Conservation (phyloP, 116 monocot species). For the Zostera marina region DNA sequence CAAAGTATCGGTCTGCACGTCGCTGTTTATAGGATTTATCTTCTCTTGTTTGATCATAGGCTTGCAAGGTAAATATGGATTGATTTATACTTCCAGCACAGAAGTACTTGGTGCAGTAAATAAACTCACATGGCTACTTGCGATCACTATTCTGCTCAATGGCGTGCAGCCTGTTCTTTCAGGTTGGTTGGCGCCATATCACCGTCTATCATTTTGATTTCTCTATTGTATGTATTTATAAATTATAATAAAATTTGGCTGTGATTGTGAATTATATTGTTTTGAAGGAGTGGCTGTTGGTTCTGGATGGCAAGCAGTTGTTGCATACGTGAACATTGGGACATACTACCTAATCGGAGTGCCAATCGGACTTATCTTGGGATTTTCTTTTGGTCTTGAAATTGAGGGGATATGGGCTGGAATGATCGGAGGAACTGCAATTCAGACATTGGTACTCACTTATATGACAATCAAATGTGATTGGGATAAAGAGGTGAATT, state of each 20-base stretch:
- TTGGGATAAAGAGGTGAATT: too few species aligned
- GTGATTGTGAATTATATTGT: too few species aligned
- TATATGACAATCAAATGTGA: slow-evolving; percentile 18
- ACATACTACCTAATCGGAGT: slow-evolving; percentile 33
- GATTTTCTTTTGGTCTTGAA: slow-evolving; percentile 41
- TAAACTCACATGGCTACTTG: slow-evolving; percentile 21
- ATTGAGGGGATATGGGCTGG: slow-evolving; percentile 44
- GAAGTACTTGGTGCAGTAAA: slow-evolving; percentile 33
- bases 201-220: too few species aligned
- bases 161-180: slow-evolving; percentile 13
- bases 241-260: neutral
- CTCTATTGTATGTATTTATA: too few species aligned
- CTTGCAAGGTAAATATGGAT: slow-evolving; percentile 32
- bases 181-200: slow-evolving; percentile 4
- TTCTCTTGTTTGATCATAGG: slow-evolving; percentile 34
- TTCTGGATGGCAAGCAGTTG: slow-evolving; percentile 58
- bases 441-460: slow-evolving; percentile 32
- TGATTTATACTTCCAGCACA: slow-evolving; percentile 37
- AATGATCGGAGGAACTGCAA: slow-evolving; percentile 32
- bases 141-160: slow-evolving; percentile 40
- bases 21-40: slow-evolving; percentile 29
- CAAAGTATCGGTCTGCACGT: slow-evolving; percentile 26
- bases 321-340: slow-evolving; percentile 54
- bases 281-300: slow-evolving; percentile 76
- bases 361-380: slow-evolving; percentile 37